These are phyloP conservation scores for Astrothelium subdiscretum DNA, from an alignment of 495 filamentous ascomycete species.

Conservation along the genomic window DNA sequence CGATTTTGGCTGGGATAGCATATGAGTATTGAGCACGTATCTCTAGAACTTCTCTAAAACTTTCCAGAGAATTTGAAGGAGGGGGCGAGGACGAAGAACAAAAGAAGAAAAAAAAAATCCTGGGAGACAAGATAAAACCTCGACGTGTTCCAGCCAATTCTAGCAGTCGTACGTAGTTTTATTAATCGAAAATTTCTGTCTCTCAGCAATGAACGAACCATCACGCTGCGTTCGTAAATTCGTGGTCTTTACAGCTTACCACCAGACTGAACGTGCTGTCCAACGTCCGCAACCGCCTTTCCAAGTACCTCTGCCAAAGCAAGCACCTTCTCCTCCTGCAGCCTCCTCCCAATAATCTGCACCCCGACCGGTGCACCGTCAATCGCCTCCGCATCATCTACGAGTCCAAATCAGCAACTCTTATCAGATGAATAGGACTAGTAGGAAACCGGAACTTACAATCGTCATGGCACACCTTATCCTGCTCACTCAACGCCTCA, in stretches of 20 bases:
- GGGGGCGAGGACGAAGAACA: background rate
- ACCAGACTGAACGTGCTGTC: background rate
- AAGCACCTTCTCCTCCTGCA: conserved; percentile 10
- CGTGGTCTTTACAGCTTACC: background rate
- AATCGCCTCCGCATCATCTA: conserved; percentile 4
- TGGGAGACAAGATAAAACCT: background rate
- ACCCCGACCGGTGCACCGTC: conserved; percentile 6
- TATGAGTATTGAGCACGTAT: background rate
- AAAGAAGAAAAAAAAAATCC: background rate
- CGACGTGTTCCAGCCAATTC: background rate
- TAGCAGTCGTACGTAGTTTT: conserved; percentile 1
- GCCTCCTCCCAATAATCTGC: conserved; percentile 2
- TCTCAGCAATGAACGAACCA: background rate
- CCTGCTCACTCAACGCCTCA: conserved; percentile 31
- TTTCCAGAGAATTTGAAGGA: background rate
- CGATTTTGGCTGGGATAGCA: background rate
- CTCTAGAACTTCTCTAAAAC: background rate
- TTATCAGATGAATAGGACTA: background rate
- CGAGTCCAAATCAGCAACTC: background rate
- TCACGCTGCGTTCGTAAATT: background rate
- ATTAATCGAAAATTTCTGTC: conserved; percentile 1
- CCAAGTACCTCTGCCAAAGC: conserved; percentile 10
- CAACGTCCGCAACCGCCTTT: background rate
- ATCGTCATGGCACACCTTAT: conserved; percentile 32
- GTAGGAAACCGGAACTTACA: conserved; percentile 38